Evolutionary conservation across 768 basidiomycete genomes (phyloP), one percentile per base, ranked within the genome.

Genomic region (Psilocybe azurescens): DNA sequence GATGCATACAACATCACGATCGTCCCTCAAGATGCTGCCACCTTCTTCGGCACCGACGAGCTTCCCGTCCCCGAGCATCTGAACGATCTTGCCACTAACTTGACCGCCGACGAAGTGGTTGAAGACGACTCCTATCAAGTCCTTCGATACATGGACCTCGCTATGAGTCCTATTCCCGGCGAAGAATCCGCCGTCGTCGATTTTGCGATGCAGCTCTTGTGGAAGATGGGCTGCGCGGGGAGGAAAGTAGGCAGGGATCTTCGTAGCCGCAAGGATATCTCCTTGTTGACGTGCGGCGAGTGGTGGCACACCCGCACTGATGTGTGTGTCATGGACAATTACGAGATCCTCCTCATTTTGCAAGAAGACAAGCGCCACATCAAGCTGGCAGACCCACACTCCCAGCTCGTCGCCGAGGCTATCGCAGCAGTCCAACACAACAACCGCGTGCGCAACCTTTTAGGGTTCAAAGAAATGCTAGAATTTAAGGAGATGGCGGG

Each of bases 141-240:
- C 39, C 39, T 74, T 10, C 41, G 30, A 3, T 20, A 28, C 38
- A 53, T 73, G 60, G 68, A 73, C 55, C 67, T 70, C 20, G 70
- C 71, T 2, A 69, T 65, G 69, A 49, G 44, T 49, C 59, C 59
- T 9, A 53, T 44, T 9, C 52, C 57, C 24, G 49, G 56, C 7
- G 71, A 69, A 20, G 74, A 75, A 58, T 70, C 74, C n/a, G 73
- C 76, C 29, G 78, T 78, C 16, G 67, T 68, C 47, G 75, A 79
- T 63, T 78, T 80, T 59, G 62, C 65, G 3, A 68, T 72, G 13
- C 33, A 60, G 11, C 72, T 79, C 33, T 69, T 80, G 5, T 33
- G 53, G 8, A 39, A 50, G 13, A 44, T 73, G 30, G 69, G 72
- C 28, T 77, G 76, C 54, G 33, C 46, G 7, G 24, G 64, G 30